phyloP scores from a whole-genome alignment of 208 protist genomes.

The Trypanosoma cruzi region DNA sequence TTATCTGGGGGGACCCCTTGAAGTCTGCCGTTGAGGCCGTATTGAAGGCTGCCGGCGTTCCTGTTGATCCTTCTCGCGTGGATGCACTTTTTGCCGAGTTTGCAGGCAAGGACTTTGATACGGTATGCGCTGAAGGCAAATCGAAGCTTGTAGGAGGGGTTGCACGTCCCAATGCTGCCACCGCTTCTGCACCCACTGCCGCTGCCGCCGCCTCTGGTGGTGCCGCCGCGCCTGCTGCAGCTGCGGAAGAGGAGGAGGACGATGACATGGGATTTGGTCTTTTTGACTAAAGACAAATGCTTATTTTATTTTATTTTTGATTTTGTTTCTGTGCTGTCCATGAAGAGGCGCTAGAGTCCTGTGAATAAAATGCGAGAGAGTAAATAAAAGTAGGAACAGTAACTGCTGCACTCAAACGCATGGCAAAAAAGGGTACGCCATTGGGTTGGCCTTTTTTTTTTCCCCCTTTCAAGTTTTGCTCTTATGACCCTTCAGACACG shows the following conservation, averaged over 20 bases:
- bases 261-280: slow-evolving; percentile 94
- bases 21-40: slow-evolving; percentile 88
- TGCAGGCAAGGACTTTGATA: slow-evolving; percentile 92
- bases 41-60: slow-evolving; percentile 84
- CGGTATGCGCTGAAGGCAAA: slow-evolving; percentile 84
- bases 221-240: slow-evolving; percentile 42
- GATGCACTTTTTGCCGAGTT: slow-evolving; percentile 78
- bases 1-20: slow-evolving; percentile 83
- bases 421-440: not conserved
- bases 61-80: slow-evolving; percentile 74
- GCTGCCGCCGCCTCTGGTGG: slow-evolving; percentile 51
- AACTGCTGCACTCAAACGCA: slow-evolving; percentile 1
- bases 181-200: slow-evolving; percentile 42
- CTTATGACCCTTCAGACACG: slow-evolving; percentile 25
- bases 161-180: slow-evolving; percentile 24
- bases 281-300: slow-evolving; percentile 74
- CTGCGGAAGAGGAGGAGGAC: slow-evolving; percentile 72
- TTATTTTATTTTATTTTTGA: slow-evolving; percentile 23
- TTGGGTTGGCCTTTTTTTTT: slow-evolving; percentile 1
- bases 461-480: slow-evolving; percentile 1
- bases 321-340: slow-evolving; percentile 18
- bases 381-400: slow-evolving; percentile 1
- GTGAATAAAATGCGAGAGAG: not conserved
- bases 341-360: not conserved
- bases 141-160: slow-evolving; percentile 80